Evolutionary conservation across 2,329 filamentous ascomycete genomes (phyloP), one percentile per base, ranked within the genome.

Genomic region (Fusarium cicatricum): DNA sequence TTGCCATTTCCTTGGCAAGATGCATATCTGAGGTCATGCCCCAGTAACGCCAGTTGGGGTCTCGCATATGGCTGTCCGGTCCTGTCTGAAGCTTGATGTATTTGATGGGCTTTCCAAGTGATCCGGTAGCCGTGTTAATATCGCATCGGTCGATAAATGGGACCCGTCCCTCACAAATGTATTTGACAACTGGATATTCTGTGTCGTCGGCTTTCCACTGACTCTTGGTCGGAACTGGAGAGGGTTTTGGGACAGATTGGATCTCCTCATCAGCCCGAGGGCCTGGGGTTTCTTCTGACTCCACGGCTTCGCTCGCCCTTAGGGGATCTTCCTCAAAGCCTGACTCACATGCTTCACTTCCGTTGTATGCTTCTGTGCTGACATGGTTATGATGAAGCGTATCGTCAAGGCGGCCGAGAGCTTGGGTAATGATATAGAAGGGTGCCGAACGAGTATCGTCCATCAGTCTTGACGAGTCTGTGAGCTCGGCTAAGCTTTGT

Each of bases 91-190:
- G 74, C 0, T 68, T 58, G 1, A 76, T 73, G 11, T 77, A 70
- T 0, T 65, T 29, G 2, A 79, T 33, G 0, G 74, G 73, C 0
- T 62, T 36, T 14, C 78, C 28, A 5, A 80, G 58, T 4, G 47
- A 9, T 4, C 79, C 79, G 0, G 68, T 75, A 2, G 38, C 16
- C 0, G 78, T 68, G 42, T 82, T 64, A 3, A 82, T 65, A 15
- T 78, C 78, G 17, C 67, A 67, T 15, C 48, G 38, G 14, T 65
- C 41, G 0, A 37, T 41, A 1, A 8, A 32, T 5, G 47, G 37
- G 16, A 55, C 32, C 9, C 58, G 58, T 8, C 21, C 23, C 7
- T 33, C 5, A 9, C 28, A 9, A 4, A 55, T 12, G 3, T 45
- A 26, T 11, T 33, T 15, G 14, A 58, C 31, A 6, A 23, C 14